Conservation (phyloP, 1,284 basidiomycete genomes). For the Tausonia pullulans region DNA sequence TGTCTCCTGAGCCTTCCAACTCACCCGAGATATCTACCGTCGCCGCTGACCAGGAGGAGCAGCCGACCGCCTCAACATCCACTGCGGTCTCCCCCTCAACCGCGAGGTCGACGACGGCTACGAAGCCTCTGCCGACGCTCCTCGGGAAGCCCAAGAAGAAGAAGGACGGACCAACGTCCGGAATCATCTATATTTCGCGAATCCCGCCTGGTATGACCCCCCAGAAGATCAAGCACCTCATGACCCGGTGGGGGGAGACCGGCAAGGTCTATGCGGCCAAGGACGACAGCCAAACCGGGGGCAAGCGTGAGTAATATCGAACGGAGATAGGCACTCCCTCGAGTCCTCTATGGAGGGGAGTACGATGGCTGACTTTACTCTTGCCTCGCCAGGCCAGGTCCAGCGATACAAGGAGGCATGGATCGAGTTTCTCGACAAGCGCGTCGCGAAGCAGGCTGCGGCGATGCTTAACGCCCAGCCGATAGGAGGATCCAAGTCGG, state of each 20-base stretch:
- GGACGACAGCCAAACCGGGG: conserved; percentile 42
- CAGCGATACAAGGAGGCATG: conserved; percentile 80
- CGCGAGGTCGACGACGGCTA: neutral
- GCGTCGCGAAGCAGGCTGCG: conserved; percentile 77
- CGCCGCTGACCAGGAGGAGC: no score
- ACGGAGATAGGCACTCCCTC: no score
- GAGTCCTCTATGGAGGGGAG: no score
- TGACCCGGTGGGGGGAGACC: conserved; percentile 70
- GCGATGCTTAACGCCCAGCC: conserved; percentile 93
- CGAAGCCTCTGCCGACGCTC: neutral
- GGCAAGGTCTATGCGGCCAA: conserved; percentile 78
- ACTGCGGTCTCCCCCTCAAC: no score
- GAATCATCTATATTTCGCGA: conserved; percentile 73
- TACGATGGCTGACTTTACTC: neutral
- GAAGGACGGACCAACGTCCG: conserved; percentile 5
- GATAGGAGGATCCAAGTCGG: conserved; percentile 86
- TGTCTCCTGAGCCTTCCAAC: no score
- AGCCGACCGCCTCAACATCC: no score
- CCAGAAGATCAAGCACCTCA: conserved; percentile 85
- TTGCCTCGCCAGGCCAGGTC: conserved; percentile 20
- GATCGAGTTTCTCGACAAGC: conserved; percentile 95
- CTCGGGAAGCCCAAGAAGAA: neutral
- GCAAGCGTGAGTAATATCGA: neutral
- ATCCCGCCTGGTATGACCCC: conserved; percentile 99
- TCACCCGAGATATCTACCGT: no score